Percentiles rank a stretch among this genome's conserved stretches.
Evolutionary conservation across 2,329 filamentous ascomycete genomes (phyloP).

Genomic region (Hirsutella rhossiliensis): DNA sequence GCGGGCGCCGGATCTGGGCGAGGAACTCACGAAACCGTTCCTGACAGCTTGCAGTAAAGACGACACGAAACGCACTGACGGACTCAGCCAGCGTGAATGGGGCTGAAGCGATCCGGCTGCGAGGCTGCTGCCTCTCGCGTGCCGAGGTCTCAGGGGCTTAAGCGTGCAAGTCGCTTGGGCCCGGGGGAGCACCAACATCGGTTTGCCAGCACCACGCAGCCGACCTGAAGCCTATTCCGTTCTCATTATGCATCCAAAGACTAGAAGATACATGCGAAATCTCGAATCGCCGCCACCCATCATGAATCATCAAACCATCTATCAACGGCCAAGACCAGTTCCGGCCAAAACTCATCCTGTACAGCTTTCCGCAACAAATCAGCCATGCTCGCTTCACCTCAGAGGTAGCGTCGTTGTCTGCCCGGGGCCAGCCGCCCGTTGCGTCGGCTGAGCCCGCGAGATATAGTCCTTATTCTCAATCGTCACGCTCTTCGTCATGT

Average conservation of each 20-base stretch:
- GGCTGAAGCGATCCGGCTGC: not conserved
- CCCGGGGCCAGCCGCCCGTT: conserved; percentile 14
- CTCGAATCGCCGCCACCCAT: conserved; percentile 2
- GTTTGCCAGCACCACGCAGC: not conserved
- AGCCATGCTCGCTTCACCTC: conserved; percentile 12
- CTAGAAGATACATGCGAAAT: not conserved
- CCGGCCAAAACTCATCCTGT: not conserved
- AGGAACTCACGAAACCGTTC: not conserved
- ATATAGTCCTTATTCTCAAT: conserved; percentile 79
- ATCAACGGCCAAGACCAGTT: not conserved
- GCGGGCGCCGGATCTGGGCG: not conserved
- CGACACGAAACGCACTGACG: not conserved
- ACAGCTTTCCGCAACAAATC: conserved; percentile 1
- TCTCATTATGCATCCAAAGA: not conserved
- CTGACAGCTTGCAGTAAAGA: not conserved
- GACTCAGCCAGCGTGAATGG: too few species aligned
- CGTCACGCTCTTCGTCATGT: conserved; percentile 91
- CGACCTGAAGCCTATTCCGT: not conserved
- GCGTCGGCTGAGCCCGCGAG: conserved; percentile 21
- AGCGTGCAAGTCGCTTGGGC: not conserved
- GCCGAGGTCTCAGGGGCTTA: not conserved
- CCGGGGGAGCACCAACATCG: not conserved
- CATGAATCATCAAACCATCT: not conserved
- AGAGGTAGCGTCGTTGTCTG: conserved; percentile 23
- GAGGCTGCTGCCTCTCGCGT: not conserved